A percentile compares a stretch with the other conserved stretches of the same genome.
Conservation (phyloP, 495 filamentous ascomycete genomes). For the Trypethelium eluteriae region DNA sequence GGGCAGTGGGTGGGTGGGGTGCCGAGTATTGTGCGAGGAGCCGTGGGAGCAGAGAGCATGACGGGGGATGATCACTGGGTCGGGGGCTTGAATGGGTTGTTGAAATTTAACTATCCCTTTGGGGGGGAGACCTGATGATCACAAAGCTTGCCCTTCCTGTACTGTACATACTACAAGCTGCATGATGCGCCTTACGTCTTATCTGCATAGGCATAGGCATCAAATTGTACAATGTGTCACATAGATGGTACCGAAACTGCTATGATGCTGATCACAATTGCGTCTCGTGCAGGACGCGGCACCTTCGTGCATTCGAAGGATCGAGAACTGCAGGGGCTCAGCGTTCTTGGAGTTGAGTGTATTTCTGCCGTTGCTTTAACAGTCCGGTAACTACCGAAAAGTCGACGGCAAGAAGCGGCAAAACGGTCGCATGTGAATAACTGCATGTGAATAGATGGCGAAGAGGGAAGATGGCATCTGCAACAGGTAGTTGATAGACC, state of each 20-base stretch:
- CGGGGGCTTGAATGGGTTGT: constrained; percentile 81
- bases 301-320: neutral
- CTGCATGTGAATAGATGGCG: constrained; percentile 1
- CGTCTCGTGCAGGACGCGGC: neutral
- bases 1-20: constrained; percentile 57
- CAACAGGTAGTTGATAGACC: neutral
- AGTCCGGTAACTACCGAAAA: neutral
- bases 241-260: neutral
- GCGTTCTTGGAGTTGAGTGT: neutral
- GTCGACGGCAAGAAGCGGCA: neutral
- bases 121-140: constrained; percentile 52
- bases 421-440: constrained; percentile 5
- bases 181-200: neutral
- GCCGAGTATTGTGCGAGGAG: constrained; percentile 56
- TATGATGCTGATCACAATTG: constrained; percentile 2
- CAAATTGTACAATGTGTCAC: neutral
- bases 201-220: neutral
- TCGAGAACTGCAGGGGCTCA: neutral
- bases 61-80: constrained; percentile 80
- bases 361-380: neutral
- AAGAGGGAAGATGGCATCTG: neutral
- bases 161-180: neutral
- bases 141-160: neutral
- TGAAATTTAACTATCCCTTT: constrained; percentile 98
- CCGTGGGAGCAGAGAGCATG: constrained; percentile 34